phyloP scores from a whole-genome alignment of 148 eudicot genomes.

The Suaeda aralocaspica region DNA sequence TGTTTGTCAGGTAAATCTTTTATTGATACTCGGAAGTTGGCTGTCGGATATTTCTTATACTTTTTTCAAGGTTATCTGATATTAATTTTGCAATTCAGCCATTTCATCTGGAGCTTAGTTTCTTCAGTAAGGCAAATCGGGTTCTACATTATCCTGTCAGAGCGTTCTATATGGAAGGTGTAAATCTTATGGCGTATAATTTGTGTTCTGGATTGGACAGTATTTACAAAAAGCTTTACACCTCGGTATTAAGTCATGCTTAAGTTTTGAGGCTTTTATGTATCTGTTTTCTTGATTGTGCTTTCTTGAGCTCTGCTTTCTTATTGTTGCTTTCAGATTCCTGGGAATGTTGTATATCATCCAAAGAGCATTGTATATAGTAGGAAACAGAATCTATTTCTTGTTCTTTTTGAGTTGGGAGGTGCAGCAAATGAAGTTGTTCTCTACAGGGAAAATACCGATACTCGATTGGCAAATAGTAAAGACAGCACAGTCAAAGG shows the following conservation, averaged over 20 bases:
- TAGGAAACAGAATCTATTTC: slow-evolving; percentile 83
- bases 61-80: slow-evolving; percentile 18
- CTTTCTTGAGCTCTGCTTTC: slow-evolving; percentile 11
- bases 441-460: slow-evolving; percentile 86
- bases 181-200: slow-evolving; percentile 83
- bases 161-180: slow-evolving; percentile 80
- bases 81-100: slow-evolving; percentile 48
- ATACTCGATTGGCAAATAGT: slow-evolving; percentile 57
- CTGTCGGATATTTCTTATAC: neutral
- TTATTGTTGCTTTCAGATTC: slow-evolving; percentile 54
- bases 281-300: slow-evolving; percentile 16
- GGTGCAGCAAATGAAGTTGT: slow-evolving; percentile 72
- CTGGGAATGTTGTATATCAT: slow-evolving; percentile 68
- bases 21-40: slow-evolving; percentile 1
- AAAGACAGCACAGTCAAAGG: slow-evolving; percentile 80
- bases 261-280: neutral
- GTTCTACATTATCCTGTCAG: slow-evolving; percentile 92
- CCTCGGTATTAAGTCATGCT: slow-evolving; percentile 43
- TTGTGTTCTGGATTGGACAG: slow-evolving; percentile 79
- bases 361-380: slow-evolving; percentile 67
- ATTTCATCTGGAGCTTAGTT: slow-evolving; percentile 84
- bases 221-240: slow-evolving; percentile 80
- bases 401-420: slow-evolving; percentile 75
- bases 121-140: slow-evolving; percentile 82
- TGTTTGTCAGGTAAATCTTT: slow-evolving; percentile 79